These are phyloP conservation scores for Wickerhamomyces bovis DNA, from an alignment of 805 yeast genomes.

Conservation along the genomic window DNA sequence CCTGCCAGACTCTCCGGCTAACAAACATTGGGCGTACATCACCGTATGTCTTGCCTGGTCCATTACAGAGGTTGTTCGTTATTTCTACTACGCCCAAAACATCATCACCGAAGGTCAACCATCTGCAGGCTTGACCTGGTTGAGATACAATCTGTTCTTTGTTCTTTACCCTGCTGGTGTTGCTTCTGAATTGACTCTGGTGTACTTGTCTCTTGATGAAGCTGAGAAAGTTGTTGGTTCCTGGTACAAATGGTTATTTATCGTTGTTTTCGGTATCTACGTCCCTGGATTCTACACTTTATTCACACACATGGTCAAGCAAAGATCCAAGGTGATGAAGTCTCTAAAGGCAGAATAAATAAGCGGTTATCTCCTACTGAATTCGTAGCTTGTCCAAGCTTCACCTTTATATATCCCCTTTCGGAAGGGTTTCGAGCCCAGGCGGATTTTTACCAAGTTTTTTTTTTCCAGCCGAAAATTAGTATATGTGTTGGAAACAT, in stretches of 20 bases:
- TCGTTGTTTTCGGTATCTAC: slow-evolving; percentile 56
- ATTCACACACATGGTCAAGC: slow-evolving; percentile 83
- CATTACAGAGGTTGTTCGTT: slow-evolving; percentile 87
- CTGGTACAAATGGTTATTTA: slow-evolving; percentile 49
- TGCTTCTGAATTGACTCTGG: slow-evolving; percentile 69
- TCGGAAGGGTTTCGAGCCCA: not conserved
- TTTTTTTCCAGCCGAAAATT: not conserved
- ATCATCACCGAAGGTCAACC: slow-evolving; percentile 44
- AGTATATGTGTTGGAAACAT: not conserved
- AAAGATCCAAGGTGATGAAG: slow-evolving; percentile 73
- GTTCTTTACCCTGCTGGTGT: slow-evolving; percentile 90
- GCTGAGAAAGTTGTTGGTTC: slow-evolving; percentile 51
- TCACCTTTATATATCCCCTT: not conserved
- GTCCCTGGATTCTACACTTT: slow-evolving; percentile 83
- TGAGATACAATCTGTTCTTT: slow-evolving; percentile 79
- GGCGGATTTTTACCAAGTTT: not conserved
- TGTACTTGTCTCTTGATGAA: slow-evolving; percentile 62
- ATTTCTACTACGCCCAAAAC: slow-evolving; percentile 77
- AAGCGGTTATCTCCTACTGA: not conserved
- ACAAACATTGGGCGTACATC: slow-evolving; percentile 51
- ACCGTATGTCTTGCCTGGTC: slow-evolving; percentile 83
- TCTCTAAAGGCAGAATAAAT: slow-evolving; percentile 18
- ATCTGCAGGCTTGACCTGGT: slow-evolving; percentile 53
- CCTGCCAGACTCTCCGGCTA: slow-evolving; percentile 71
- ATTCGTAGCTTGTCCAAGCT: no score